phyloP scores from a whole-genome alignment of 1,284 basidiomycete genomes.

The Blastosporella zonata region DNA sequence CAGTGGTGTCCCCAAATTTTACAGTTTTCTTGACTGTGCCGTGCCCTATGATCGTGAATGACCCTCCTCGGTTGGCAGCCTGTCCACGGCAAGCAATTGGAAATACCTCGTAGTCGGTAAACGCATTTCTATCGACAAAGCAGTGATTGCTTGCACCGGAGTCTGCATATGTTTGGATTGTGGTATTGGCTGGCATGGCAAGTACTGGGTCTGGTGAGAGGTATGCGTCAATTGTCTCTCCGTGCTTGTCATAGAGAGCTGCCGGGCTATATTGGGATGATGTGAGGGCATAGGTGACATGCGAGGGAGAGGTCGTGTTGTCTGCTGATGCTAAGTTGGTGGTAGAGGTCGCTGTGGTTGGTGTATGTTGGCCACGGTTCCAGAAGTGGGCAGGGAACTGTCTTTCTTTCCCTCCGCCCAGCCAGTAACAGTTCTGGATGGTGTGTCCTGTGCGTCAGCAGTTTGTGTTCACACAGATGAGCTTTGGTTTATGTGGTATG shows the following conservation, averaged over 20 bases:
- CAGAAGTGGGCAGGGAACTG: not conserved
- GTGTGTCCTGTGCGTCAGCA: constrained; percentile 13
- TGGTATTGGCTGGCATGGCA: not conserved
- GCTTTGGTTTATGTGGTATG: not conserved
- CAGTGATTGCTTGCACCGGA: constrained; percentile 10
- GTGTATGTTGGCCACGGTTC: not conserved
- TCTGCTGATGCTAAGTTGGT: not conserved
- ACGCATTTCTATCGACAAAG: constrained; percentile 7
- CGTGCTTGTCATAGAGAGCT: no score
- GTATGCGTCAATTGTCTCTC: no score
- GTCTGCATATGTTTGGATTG: constrained; percentile 3
- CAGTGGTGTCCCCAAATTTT: not conserved
- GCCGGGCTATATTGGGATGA: no score
- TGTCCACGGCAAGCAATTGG: constrained; percentile 6
- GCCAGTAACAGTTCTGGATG: constrained; percentile 1
- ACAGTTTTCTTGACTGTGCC: constrained; percentile 20
- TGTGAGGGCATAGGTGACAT: not conserved
- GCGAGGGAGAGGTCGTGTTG: not conserved
- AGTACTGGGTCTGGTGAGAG: not conserved
- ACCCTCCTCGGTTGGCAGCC: constrained; percentile 15
- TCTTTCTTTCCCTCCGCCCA: not conserved
- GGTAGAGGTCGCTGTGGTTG: not conserved
- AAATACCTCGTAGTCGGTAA: constrained; percentile 2
- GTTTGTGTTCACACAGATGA: constrained; percentile 1
- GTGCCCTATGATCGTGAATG: constrained; percentile 20